Evolutionary conservation across 371 early-diverging fungal genomes (phyloP).

Genomic region (Mucor saturninus): DNA sequence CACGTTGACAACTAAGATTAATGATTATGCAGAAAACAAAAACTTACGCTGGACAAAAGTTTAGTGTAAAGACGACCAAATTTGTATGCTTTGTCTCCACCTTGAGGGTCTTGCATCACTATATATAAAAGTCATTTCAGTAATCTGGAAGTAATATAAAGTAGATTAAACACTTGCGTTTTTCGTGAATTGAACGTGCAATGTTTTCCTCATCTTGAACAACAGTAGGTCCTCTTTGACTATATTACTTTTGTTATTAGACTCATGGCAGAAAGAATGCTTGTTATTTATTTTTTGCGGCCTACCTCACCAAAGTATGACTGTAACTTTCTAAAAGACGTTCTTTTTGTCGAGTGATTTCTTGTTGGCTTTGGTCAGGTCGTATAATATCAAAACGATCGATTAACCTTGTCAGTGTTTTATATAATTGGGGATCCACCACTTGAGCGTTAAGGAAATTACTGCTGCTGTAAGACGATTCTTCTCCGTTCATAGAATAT

Average conservation of each 20-base stretch:
- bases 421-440: conserved; percentile 9
- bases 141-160: no score
- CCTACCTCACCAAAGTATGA: conserved; percentile 6
- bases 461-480: neutral
- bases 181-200: conserved; percentile 70
- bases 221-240: conserved; percentile 51
- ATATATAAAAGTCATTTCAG: neutral
- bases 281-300: neutral
- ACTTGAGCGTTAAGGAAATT: neutral
- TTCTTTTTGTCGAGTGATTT: conserved; percentile 14
- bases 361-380: neutral
- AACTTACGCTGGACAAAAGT: conserved; percentile 61
- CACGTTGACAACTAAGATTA: neutral
- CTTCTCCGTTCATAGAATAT: neutral
- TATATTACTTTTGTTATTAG: neutral
- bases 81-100: conserved; percentile 59
- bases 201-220: conserved; percentile 65
- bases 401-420: conserved; percentile 26
- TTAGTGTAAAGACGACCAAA: conserved; percentile 71
- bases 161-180: conserved; percentile 43
- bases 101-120: conserved; percentile 57
- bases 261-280: neutral
- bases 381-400: conserved; percentile 16
- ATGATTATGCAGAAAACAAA: neutral
- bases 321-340: conserved; percentile 6